Conservation (phyloP, 2,329 filamentous ascomycete species). For the Pseudocercospora musae region DNA sequence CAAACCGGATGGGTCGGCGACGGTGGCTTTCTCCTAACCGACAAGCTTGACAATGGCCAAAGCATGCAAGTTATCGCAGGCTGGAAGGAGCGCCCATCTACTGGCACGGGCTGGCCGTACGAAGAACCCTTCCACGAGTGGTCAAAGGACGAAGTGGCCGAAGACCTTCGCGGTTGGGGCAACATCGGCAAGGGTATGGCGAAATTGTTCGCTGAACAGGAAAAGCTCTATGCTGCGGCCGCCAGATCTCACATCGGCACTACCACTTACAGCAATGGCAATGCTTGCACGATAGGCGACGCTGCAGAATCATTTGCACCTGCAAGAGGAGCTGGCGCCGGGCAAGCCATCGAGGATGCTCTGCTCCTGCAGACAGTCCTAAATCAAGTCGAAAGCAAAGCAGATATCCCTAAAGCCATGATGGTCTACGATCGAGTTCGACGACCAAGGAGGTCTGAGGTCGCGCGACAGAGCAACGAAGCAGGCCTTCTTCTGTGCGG, state of each 20-base stretch:
- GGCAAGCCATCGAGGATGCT: constrained; percentile 23
- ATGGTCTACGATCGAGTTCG: constrained; percentile 14
- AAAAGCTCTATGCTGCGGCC: constrained; percentile 7
- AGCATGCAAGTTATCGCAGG: constrained; percentile 11
- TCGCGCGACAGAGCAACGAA: constrained; percentile 5
- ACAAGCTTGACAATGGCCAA: constrained; percentile 8
- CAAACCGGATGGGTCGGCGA: constrained; percentile 10
- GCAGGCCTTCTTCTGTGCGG: neutral
- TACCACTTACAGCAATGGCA: constrained; percentile 7
- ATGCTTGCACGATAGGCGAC: constrained; percentile 14
- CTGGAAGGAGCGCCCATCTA: neutral
- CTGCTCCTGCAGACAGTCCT: constrained; percentile 41
- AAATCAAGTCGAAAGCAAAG: constrained; percentile 36
- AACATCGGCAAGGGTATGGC: constrained; percentile 7
- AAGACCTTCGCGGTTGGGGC: constrained; percentile 5
- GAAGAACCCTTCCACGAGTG: constrained; percentile 2
- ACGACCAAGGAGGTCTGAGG: constrained; percentile 6
- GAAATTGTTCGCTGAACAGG: constrained; percentile 8
- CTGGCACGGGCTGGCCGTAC: neutral
- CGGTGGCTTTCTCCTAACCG: constrained; percentile 9
- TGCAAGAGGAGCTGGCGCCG: constrained; percentile 19
- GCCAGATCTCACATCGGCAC: constrained; percentile 7
- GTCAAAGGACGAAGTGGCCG: constrained; percentile 4
- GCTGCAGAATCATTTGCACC: constrained; percentile 21
- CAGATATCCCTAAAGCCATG: constrained; percentile 38